Evolutionary conservation across 176 grass and related monocot genomes (phyloP).

Genomic region (Triticum dicoccoides): DNA sequence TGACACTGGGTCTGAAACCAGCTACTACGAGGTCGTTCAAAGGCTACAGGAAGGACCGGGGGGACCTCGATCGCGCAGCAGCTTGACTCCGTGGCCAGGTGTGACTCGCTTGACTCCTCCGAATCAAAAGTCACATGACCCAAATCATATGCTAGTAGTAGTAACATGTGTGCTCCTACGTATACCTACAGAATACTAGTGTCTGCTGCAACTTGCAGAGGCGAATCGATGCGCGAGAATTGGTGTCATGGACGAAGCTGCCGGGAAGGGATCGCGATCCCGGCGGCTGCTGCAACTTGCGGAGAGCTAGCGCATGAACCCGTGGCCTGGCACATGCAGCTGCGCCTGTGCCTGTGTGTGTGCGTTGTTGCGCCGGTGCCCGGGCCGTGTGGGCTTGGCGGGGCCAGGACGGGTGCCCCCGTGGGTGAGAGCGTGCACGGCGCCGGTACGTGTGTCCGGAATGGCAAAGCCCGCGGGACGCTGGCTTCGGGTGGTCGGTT

Average conservation of each 20-base stretch:
- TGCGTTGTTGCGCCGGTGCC: background rate
- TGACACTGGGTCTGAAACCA: background rate
- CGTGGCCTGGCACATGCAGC: background rate
- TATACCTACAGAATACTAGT: background rate
- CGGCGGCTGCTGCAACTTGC: background rate
- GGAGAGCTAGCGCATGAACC: background rate
- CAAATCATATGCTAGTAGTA: background rate
- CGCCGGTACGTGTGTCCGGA: background rate
- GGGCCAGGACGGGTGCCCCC: background rate
- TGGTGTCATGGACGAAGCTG: background rate
- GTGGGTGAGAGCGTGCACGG: background rate
- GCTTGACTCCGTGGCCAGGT: background rate
- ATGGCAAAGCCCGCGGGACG: background rate
- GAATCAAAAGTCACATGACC: conserved; percentile 14
- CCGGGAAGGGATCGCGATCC: background rate
- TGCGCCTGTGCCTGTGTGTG: background rate
- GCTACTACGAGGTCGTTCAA: background rate
- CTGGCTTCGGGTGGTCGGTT: background rate
- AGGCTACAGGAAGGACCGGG: background rate
- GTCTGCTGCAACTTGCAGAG: background rate
- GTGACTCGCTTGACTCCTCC: background rate
- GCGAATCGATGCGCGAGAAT: background rate
- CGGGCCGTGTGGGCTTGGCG: background rate
- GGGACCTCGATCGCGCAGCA: background rate
- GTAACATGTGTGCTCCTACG: background rate